Base-by-base conservation (phyloP, 2,329 filamentous ascomycete genomes). In the Paraphoma sp. region DNA sequence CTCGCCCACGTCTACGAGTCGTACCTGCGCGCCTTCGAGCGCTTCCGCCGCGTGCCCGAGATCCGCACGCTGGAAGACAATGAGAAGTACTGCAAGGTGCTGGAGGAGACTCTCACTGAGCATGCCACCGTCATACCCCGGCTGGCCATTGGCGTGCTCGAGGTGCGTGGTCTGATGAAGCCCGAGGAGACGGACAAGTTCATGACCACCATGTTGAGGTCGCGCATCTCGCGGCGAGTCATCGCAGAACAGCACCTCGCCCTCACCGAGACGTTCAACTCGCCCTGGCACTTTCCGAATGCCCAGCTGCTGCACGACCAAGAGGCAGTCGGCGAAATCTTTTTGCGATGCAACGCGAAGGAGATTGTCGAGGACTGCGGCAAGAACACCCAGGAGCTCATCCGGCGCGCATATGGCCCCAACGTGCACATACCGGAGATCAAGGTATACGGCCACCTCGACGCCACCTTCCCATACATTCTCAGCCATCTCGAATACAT, bases 221-320 rank as follows among this genome's bases (percentile, higher is more conserved):
- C 94, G 91, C 87, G 95, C 57, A 99, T 99, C 66, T 97, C 93
- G 44, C 89, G 95, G 57, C 88, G 96, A 60, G 95, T 98, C 64
- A 99, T 99, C 72, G 95, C 95, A 33, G 95, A 99, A 78, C 95
- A 99, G 71, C 95, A 99, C 73, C 87, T 99, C 38, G 93, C 95
- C 9, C 84, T 99, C 16, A 97, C 93, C 4, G 93, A 98, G 66
- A 97, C 93, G 1, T 98, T 93, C 80, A 89, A 95, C 75, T 91
- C 91, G 0, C 89, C 91, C 2, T 93, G 91, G 87, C 93, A 97
- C 80, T 94, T 93, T 54, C 91, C 92, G 0, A 87, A 92, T 59
- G 88, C 90, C 3, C 89, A 89, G 54, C 76, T 78, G 63, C 84
- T 86, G 38, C 78, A 81, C 10, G 83, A 87, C 50, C 80, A 90